Base-by-base conservation (phyloP, 2,329 filamentous ascomycete genomes). In the Rasamsonia emersonii region DNA sequence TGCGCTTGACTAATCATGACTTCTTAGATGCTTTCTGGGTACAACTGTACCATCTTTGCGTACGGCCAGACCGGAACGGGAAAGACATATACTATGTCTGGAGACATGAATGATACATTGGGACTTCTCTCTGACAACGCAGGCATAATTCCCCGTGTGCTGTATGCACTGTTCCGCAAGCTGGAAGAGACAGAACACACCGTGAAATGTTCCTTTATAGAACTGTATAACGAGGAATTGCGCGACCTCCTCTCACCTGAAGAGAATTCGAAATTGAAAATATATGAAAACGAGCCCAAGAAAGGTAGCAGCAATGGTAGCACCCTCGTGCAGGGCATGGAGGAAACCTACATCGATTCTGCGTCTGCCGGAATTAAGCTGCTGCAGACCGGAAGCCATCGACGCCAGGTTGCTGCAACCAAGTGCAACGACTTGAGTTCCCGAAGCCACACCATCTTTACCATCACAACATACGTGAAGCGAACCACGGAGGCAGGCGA, bases 51-150 rank as follows among this genome's bases (percentile, higher is more conserved):
- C 4, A 94, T 98, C 38, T 98, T 98, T 50, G 91, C 91, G 19
- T 98, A 98, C 56, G 91, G 91, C 16, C 91, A 98, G 58, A 98
- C 91, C 0, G 91, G 91, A 26, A 98, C 91, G 0, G 91, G 91
- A 47, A 98, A 98, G 60, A 98, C 91, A 9, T 98, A 98, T 60
- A 98, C 91, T 15, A 98, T 98, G 91, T 94, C 89, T 1, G 91
- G 91, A 34, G 89, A 98, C 58, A 95, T 98, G 77, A 84, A 75
- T 9, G 84, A 95, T 47, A 85, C 77, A 0, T 62, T 86, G 21
- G 86, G 89, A 2, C 77, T 94, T 38, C 70, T 93, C 9, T 89
- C 89, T 1, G 91, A 96, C 53, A 81, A 79, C 23, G 91, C 93
- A 17, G 91, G 91, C 47, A 96, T 98, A 46, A 91, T 98, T 40